Percentiles rank a stretch among this genome's conserved stretches.
Evolutionary conservation across 2,329 filamentous ascomycete genomes (phyloP).

Genomic region (Fusarium metavorans): DNA sequence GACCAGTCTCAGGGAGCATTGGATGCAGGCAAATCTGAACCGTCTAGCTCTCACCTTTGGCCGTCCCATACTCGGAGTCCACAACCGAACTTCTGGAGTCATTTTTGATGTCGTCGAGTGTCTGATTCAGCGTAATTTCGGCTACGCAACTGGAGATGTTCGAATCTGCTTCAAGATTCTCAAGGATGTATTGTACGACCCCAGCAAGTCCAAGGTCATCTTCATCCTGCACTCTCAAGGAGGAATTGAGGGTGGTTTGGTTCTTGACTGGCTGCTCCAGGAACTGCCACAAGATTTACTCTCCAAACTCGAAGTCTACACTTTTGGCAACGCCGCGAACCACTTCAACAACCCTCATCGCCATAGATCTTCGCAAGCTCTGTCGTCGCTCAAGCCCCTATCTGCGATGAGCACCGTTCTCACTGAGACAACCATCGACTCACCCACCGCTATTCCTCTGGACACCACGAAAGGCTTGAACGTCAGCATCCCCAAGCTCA

Average conservation of each 20-base stretch:
- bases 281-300: slow-evolving; percentile 76
- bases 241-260: slow-evolving; percentile 77
- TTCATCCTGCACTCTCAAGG: slow-evolving; percentile 84
- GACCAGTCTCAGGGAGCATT: slow-evolving; percentile 62
- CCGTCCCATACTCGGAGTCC: slow-evolving; percentile 77
- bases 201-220: slow-evolving; percentile 74
- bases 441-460: slow-evolving; percentile 37
- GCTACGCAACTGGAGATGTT: slow-evolving; percentile 77
- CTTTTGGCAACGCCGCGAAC: slow-evolving; percentile 82
- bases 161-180: slow-evolving; percentile 71
- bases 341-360: slow-evolving; percentile 84
- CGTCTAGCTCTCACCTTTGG: slow-evolving; percentile 78
- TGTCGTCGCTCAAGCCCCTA: slow-evolving; percentile 50
- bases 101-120: slow-evolving; percentile 84
- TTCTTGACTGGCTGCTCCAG: slow-evolving; percentile 81
- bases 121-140: slow-evolving; percentile 79
- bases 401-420: slow-evolving; percentile 50
- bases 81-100: slow-evolving; percentile 80
- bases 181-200: slow-evolving; percentile 72
- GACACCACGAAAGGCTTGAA: slow-evolving; percentile 30
- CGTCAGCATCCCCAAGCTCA: slow-evolving; percentile 26
- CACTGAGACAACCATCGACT: slow-evolving; percentile 51
- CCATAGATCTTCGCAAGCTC: slow-evolving; percentile 58
- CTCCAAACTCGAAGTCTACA: slow-evolving; percentile 79
- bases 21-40: slow-evolving; percentile 78